Base-by-base conservation (phyloP, 139 green algal species). In the Medakamo hakoo region DNA sequence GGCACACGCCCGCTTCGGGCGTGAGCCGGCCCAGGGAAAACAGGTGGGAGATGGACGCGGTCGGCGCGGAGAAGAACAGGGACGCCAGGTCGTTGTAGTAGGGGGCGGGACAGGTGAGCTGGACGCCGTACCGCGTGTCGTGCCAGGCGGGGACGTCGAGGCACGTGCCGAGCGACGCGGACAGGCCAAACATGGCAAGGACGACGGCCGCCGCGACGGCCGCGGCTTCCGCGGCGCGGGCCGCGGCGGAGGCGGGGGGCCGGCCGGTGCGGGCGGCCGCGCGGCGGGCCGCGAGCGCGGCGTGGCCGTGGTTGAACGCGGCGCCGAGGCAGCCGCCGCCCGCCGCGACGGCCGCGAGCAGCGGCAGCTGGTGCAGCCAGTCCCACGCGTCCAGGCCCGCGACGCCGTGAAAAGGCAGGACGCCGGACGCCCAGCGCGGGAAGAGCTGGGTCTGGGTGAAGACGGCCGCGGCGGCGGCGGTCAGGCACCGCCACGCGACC, bases 61-160 rank as follows among this genome's bases (percentile, higher is more conserved):
- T 78, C 14, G 74, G 77, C 57, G 68, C 69, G 26, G 80, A 82
- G 59, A 93, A 72, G 71, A 91, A 87, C 5, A 80, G 60, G 1
- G 88, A 94, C 25, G 82, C 85, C 22, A 94, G 62, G 71, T 95
- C 88, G 63, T 95, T 95, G 81, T 93, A 86, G 49, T 82, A 18
- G 0, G 71, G 75, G 57, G 76, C 74, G 22, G 64, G 32, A 68
- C 78, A 86, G 32, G 5, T 49, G 30, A 60, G 65, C 27, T 63
- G 58, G 23, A 80, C 23, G 16, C 63, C 63, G 49, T 78, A 55
- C 2, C 59, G 48, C 3, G 26, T 26, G 4, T 74, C 30, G 71
- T 72, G 78, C 26, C 27, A 57, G 2, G 75, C 31, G 1, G 73
- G 74, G 23, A 75, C 27, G n/a, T 61, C 22, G 30, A 85, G 28